A percentile compares a stretch with the other conserved stretches of the same genome.
Conservation (phyloP, 108 stramenopile species). For the Stephanodiscus triporus region DNA sequence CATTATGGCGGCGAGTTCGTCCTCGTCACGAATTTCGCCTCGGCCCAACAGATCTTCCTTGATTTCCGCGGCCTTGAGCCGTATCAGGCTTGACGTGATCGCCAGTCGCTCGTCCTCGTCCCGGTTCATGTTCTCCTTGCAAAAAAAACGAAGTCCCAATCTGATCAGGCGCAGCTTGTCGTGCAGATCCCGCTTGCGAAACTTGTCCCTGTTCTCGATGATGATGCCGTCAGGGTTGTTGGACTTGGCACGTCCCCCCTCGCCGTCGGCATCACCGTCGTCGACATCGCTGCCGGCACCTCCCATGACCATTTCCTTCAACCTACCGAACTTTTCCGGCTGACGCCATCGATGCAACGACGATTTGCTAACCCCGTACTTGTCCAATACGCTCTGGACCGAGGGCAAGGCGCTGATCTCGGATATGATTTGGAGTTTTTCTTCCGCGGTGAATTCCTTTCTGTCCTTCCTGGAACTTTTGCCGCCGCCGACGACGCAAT, state of each 20-base stretch:
- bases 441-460: slow-evolving; percentile 41
- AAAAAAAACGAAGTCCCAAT: slow-evolving; percentile 25
- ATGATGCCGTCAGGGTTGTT: background rate
- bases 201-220: slow-evolving; percentile 12
- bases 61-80: slow-evolving; percentile 29
- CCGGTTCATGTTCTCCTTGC: slow-evolving; percentile 16
- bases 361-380: slow-evolving; percentile 34
- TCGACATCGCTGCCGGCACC: background rate
- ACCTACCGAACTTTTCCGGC: slow-evolving; percentile 7
- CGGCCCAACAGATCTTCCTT: slow-evolving; percentile 7
- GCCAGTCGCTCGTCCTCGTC: slow-evolving; percentile 19
- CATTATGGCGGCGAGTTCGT: slow-evolving; percentile 15
- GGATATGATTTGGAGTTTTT: slow-evolving; percentile 37
- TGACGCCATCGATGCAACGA: slow-evolving; percentile 42
- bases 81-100: slow-evolving; percentile 24
- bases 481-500: background rate
- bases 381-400: slow-evolving; percentile 22
- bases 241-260: too few relatives aligned
- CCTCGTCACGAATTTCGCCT: background rate
- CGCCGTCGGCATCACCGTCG: background rate
- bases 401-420: slow-evolving; percentile 31
- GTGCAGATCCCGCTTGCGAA: slow-evolving; percentile 30
- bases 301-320: slow-evolving; percentile 29
- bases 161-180: slow-evolving; percentile 30
- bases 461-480: slow-evolving; percentile 15